Evolutionary conservation across 805 yeast species (phyloP).

Genomic region (Myxozyma lipomycoides): DNA sequence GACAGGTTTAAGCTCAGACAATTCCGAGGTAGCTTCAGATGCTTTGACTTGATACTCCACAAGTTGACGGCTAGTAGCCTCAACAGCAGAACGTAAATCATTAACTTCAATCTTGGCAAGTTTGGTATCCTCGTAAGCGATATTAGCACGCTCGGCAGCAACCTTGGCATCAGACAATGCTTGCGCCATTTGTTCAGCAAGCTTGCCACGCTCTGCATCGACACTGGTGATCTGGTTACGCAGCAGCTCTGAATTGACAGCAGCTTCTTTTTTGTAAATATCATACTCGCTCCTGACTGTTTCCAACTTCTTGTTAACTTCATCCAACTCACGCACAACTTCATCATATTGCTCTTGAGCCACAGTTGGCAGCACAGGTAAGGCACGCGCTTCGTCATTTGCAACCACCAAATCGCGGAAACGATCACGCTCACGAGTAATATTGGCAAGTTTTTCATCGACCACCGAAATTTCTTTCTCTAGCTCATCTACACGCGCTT

Average conservation of each 20-base stretch:
- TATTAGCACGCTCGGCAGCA: constrained; percentile 49
- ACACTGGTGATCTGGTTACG: constrained; percentile 45
- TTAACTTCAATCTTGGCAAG: constrained; percentile 45
- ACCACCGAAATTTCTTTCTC: constrained; percentile 42
- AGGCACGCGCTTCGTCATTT: not conserved
- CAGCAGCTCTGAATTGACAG: constrained; percentile 46
- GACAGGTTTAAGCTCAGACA: constrained; percentile 50
- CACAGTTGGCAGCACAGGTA: not conserved
- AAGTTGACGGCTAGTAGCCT: constrained; percentile 43
- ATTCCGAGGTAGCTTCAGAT: constrained; percentile 50
- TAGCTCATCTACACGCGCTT: constrained; percentile 34
- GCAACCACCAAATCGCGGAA: constrained; percentile 41
- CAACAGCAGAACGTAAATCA: constrained; percentile 43
- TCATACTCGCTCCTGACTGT: constrained; percentile 39
- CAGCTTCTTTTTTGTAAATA: constrained; percentile 42
- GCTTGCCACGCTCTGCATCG: constrained; percentile 44
- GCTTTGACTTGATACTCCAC: constrained; percentile 48
- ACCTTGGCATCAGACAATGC: constrained; percentile 54
- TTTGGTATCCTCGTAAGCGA: constrained; percentile 42
- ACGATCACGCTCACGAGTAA: constrained; percentile 66
- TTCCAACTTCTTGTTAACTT: constrained; percentile 30
- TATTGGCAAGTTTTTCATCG: constrained; percentile 50
- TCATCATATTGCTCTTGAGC: constrained; percentile 14
- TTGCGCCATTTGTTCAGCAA: constrained; percentile 50
- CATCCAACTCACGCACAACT: constrained; percentile 4